A percentile compares a stretch with the other conserved stretches of the same genome.
These are phyloP conservation scores for Pythium rhizo-oryzae DNA, from an alignment of 352 stramenopile genomes.

Conservation along the genomic window DNA sequence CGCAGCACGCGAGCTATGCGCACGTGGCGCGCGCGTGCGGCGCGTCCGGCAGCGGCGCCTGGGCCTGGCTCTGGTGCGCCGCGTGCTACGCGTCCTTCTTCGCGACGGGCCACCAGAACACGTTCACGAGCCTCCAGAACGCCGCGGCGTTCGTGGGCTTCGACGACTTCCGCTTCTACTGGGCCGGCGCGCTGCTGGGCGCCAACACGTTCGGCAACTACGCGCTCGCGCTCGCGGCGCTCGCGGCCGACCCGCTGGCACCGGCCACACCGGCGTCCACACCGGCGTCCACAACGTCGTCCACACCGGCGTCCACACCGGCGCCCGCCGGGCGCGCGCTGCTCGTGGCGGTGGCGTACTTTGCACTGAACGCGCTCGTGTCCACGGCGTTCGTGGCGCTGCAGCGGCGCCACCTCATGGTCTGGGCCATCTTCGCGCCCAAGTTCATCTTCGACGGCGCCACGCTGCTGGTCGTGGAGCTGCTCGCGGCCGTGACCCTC, in stretches of 20 bases:
- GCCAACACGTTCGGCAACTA: constrained; percentile 90
- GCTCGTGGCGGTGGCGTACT: constrained; percentile 44
- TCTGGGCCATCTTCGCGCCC: constrained; percentile 93
- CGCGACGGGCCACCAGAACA: constrained; percentile 86
- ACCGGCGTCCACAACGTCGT: too few species aligned
- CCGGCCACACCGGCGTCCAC: constrained; percentile 11
- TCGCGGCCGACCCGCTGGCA: constrained; percentile 14
- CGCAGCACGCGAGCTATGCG: constrained; percentile 54
- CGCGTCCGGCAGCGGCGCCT: neutral
- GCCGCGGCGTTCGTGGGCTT: constrained; percentile 88
- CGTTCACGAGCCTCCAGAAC: constrained; percentile 92
- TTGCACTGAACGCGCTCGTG: constrained; percentile 57
- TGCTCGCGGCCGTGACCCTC: constrained; percentile 7
- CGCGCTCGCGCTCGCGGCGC: constrained; percentile 41
- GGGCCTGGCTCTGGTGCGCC: constrained; percentile 52
- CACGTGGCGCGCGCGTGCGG: constrained; percentile 20
- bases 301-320: too few species aligned
- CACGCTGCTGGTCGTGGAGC: constrained; percentile 57
- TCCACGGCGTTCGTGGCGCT: constrained; percentile 86
- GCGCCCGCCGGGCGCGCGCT: constrained; percentile 15
- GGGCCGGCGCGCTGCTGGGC: constrained; percentile 70
- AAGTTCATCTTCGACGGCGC: constrained; percentile 90
- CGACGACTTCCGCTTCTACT: constrained; percentile 84
- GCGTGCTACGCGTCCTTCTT: constrained; percentile 82
- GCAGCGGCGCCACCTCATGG: constrained; percentile 90